Evolutionary conservation across 1,139 yeast genomes (phyloP).

Genomic region (Eremothecium coryli): DNA sequence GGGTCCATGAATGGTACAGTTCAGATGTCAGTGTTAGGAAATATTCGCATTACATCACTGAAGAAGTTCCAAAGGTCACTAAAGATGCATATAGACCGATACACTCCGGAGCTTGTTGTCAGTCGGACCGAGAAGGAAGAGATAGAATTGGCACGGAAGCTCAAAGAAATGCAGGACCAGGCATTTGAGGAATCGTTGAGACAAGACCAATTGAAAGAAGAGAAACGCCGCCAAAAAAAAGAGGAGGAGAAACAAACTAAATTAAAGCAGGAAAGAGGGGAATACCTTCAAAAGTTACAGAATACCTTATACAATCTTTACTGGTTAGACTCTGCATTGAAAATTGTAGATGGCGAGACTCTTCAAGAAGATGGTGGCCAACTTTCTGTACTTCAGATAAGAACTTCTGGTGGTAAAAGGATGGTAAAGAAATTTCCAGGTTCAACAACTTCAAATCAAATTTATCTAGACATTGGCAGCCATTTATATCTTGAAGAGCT

Average conservation of each 20-base stretch:
- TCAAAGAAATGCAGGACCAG: conserved; percentile 33
- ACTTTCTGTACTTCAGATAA: conserved; percentile 33
- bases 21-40: conserved; percentile 29
- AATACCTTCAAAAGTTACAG: conserved; percentile 8
- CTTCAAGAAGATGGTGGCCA: conserved; percentile 6
- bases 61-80: conserved; percentile 27
- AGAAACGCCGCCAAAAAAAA: conserved; percentile 17
- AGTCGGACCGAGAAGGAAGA: conserved; percentile 32
- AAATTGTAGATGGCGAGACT: conserved; percentile 1
- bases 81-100: conserved; percentile 25
- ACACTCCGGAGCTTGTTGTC: conserved; percentile 31
- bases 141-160: conserved; percentile 30
- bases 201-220: conserved; percentile 29
- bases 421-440: conserved; percentile 47
- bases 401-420: conserved; percentile 54
- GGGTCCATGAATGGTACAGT: conserved; percentile 28
- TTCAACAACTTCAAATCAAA: conserved; percentile 42
- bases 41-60: conserved; percentile 24
- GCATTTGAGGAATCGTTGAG: conserved; percentile 33
- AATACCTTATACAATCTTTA: conserved; percentile 16
- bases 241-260: conserved; percentile 12
- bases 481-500: conserved; percentile 21
- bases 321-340: conserved; percentile 20
- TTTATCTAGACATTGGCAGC: conserved; percentile 57
- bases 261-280: conserved; percentile 7